Evolutionary conservation across 805 yeast genomes (phyloP), one percentile per base, ranked within the genome.

Genomic region (Nakazawaea wickerhamii): DNA sequence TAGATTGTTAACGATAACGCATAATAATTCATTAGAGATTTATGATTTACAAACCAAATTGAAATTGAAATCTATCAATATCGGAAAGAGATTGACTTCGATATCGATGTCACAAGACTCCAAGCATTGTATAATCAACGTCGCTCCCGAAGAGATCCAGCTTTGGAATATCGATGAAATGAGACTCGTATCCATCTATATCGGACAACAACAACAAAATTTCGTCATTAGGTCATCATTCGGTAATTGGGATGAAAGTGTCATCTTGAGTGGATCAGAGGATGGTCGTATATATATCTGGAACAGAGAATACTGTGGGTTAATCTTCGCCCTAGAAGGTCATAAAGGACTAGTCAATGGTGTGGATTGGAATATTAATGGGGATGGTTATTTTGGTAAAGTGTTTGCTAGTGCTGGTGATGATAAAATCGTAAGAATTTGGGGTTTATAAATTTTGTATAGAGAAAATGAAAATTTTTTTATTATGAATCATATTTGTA

Each of bases 361-460:
- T 36, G 93, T 88, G 2, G 79, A 82, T 46, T 88, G 93, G 90
- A 80, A 77, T 50, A 50, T 48, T 19, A 45, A 46, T 27, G 51
- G 50, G n/a, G 40, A 51, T 5, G 51, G 50, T 8, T 42, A 40
- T 19, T 37, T 44, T 13, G 73, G 73, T 4, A 57, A 57, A 35
- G 19, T 31, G 4, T 81, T 90, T 76, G 93, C 88, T 5, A 80
- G 91, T 17, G 89, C 88, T 30, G 87, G 95, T 13, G 96, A 89
- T 59, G 96, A 90, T 58, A 71, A 75, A 15, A 60, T 70, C 7
- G 81, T 87, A 3, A 77, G 79, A 44, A 70, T 87, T 5, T 84
- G 88, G 89, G 80, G 76, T 13, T 15, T 43, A 15, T 43, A 20
- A 20, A 4, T 20, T 28, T 38, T 26, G 3, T 7, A 6, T 15